Evolutionary conservation across 495 filamentous ascomycete species (phyloP).

Genomic region (Xylaria venustula): DNA sequence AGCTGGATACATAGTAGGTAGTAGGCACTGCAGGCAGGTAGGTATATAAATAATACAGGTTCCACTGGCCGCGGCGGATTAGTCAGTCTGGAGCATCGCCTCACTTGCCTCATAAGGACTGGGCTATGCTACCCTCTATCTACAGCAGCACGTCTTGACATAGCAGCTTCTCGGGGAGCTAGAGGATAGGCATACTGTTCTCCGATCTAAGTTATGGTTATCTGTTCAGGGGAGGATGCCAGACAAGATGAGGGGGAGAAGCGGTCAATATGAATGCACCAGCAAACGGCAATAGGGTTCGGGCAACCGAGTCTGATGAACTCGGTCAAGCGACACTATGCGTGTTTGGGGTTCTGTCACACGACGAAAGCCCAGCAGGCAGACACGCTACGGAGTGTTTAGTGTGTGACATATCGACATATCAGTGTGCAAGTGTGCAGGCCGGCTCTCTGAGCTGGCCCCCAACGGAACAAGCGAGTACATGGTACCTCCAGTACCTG

Average conservation of each 20-base stretch:
- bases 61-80: slow-evolving; percentile 14
- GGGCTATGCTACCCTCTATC: not conserved
- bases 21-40: slow-evolving; percentile 4
- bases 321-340: not conserved
- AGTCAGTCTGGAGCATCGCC: slow-evolving; percentile 14
- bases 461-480: not conserved
- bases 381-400: not conserved
- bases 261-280: not conserved
- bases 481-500: not conserved
- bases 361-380: slow-evolving; percentile 4
- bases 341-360: slow-evolving; percentile 7
- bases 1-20: not conserved
- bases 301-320: not conserved
- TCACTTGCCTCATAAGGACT: slow-evolving; percentile 11
- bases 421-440: too few species aligned
- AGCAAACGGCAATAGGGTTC: not conserved
- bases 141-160: not conserved
- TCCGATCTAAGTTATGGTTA: not conserved
- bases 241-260: not conserved
- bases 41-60: slow-evolving; percentile 14
- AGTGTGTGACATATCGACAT: too few species aligned
- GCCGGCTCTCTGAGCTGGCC: not conserved
- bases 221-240: not conserved
- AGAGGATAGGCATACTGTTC: not conserved
- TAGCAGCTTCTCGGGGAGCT: not conserved